A percentile compares a stretch with the other conserved stretches of the same genome.
Conservation (phyloP, 139 green algal species). For the Dunaliella primolecta region DNA sequence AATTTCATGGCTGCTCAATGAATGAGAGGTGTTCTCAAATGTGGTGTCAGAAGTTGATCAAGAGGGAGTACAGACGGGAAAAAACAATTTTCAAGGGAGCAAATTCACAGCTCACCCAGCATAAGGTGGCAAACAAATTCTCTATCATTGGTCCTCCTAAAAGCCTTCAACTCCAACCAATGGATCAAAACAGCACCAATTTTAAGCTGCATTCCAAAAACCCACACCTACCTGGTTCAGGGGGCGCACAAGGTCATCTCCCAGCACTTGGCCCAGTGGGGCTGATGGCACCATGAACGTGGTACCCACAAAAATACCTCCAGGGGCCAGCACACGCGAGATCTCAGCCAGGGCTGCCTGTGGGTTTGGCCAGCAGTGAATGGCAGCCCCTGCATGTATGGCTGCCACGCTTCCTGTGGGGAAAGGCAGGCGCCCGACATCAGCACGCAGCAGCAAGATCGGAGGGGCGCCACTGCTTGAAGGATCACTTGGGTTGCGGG, state of each 20-base stretch:
- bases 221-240: background rate
- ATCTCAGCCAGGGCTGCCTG: conserved; percentile 83
- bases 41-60: too few relatives aligned
- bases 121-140: too few relatives aligned
- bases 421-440: conserved; percentile 89
- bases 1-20: too few relatives aligned
- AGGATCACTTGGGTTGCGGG: background rate
- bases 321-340: conserved; percentile 81
- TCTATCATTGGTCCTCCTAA: too few relatives aligned
- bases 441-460: conserved; percentile 75
- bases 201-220: too few relatives aligned
- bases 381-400: conserved; percentile 91
- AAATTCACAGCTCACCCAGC: too few relatives aligned
- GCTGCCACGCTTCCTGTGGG: conserved; percentile 57
- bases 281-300: conserved; percentile 71
- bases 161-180: too few relatives aligned
- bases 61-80: too few relatives aligned
- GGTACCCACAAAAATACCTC: conserved; percentile 88
- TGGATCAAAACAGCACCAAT: too few relatives aligned
- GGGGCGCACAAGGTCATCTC: background rate
- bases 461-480: conserved; percentile 20
- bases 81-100: too few relatives aligned
- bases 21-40: too few relatives aligned
- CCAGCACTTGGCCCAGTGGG: background rate
- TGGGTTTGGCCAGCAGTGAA: conserved; percentile 96